phyloP scores from a whole-genome alignment of 2,329 filamentous ascomycete species.

The Mariannaea sp. region DNA sequence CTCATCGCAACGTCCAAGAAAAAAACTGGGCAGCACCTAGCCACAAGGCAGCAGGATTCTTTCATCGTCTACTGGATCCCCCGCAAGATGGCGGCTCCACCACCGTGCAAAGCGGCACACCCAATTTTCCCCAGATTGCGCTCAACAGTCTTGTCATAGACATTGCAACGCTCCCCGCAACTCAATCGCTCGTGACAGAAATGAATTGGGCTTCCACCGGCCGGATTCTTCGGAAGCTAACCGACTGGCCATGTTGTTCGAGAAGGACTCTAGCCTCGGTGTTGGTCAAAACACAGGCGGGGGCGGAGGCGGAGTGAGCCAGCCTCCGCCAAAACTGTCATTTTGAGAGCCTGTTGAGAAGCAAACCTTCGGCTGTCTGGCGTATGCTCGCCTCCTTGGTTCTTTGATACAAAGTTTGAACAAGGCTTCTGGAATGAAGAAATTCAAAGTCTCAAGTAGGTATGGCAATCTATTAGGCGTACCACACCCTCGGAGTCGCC shows the following conservation, averaged over 20 bases:
- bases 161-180: constrained; percentile 20
- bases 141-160: constrained; percentile 16
- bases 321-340: no score
- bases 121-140: constrained; percentile 20
- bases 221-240: neutral
- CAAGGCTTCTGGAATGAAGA: no score
- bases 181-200: constrained; percentile 9
- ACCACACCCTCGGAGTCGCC: constrained; percentile 18
- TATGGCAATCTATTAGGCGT: neutral
- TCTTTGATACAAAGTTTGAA: no score
- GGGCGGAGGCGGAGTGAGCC: no score
- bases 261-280: no score
- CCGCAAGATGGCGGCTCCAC: constrained; percentile 10
- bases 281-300: no score
- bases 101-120: neutral
- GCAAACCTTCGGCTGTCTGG: no score
- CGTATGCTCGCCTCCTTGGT: no score
- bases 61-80: constrained; percentile 11
- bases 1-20: no score
- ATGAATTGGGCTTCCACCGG: neutral
- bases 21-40: no score
- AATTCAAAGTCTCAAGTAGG: neutral
- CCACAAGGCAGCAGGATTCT: constrained; percentile 21
- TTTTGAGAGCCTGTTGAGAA: no score
- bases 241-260: no score